A percentile compares a stretch with the other conserved stretches of the same genome.
phyloP scores from a whole-genome alignment of 495 filamentous ascomycete genomes.

The Daldinia grandis region DNA sequence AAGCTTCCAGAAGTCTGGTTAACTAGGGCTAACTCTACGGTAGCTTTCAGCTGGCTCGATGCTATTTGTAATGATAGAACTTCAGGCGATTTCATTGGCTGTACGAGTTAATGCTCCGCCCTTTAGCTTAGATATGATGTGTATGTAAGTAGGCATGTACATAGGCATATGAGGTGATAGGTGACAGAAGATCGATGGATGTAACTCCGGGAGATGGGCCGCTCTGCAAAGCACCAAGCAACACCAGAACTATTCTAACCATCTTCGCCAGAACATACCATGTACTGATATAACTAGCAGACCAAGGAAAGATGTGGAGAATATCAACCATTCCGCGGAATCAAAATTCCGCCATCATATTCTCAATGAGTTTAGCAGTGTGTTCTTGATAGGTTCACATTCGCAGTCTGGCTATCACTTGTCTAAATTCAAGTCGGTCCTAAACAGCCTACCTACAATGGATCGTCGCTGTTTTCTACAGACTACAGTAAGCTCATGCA shows the following conservation, averaged over 20 bases:
- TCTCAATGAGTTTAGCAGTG: not conserved
- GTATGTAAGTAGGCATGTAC: slow-evolving; percentile 4
- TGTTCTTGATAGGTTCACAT: slow-evolving; percentile 1
- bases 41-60: slow-evolving; percentile 12
- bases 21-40: not conserved
- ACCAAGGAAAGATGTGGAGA: slow-evolving; percentile 21
- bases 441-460: slow-evolving; percentile 30
- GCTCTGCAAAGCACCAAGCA: slow-evolving; percentile 5
- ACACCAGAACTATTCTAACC: not conserved
- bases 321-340: slow-evolving; percentile 18
- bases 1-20: not conserved
- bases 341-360: slow-evolving; percentile 22
- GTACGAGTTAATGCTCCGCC: not conserved
- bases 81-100: slow-evolving; percentile 6
- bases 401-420: slow-evolving; percentile 6
- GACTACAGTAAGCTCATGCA: slow-evolving; percentile 37
- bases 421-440: slow-evolving; percentile 2
- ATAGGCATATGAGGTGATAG: slow-evolving; percentile 15
- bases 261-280: not conserved
- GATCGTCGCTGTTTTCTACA: slow-evolving; percentile 13
- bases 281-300: not conserved
- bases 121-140: slow-evolving; percentile 10
- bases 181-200: slow-evolving; percentile 10
- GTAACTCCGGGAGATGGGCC: slow-evolving; percentile 20
- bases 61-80: slow-evolving; percentile 26